Conservation (phyloP, 176 grass and related monocot genomes). For the Paspalum vaginatum region DNA sequence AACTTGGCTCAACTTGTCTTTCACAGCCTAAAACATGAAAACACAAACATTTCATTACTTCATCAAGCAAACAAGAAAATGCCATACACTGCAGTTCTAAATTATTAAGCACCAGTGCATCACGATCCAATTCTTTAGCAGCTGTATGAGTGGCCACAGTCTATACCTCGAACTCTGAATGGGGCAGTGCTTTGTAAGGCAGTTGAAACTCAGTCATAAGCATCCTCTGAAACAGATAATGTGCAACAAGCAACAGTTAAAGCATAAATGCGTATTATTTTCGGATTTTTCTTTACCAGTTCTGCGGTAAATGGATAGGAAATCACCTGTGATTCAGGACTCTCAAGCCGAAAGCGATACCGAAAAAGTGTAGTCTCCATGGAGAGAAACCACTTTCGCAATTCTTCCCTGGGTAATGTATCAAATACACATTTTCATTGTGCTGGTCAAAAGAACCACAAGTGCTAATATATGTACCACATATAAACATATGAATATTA, state of each 20-base stretch:
- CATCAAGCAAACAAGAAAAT: conserved; percentile 4
- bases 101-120: conserved; percentile 22
- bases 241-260: conserved; percentile 33
- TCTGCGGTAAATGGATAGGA: conserved; percentile 24
- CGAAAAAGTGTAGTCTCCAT: conserved; percentile 87
- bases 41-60: conserved; percentile 31
- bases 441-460: conserved; percentile 26
- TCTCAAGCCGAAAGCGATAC: conserved; percentile 80
- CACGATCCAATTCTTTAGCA: conserved; percentile 27
- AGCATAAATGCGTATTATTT: conserved; percentile 18
- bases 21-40: conserved; percentile 66
- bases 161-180: conserved; percentile 84
- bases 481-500: conserved; percentile 14
- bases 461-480: not conserved
- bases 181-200: conserved; percentile 79
- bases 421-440: not conserved
- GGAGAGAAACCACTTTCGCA: conserved; percentile 97
- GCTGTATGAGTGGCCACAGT: conserved; percentile 26
- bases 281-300: not conserved
- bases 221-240: conserved; percentile 55
- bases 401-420: conserved; percentile 64
- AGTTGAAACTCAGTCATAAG: conserved; percentile 92
- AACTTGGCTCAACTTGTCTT: conserved; percentile 91
- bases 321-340: conserved; percentile 78
- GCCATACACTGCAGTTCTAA: not conserved